Conservation (phyloP, 495 filamentous ascomycete genomes). For the Xylaria cubensis region DNA sequence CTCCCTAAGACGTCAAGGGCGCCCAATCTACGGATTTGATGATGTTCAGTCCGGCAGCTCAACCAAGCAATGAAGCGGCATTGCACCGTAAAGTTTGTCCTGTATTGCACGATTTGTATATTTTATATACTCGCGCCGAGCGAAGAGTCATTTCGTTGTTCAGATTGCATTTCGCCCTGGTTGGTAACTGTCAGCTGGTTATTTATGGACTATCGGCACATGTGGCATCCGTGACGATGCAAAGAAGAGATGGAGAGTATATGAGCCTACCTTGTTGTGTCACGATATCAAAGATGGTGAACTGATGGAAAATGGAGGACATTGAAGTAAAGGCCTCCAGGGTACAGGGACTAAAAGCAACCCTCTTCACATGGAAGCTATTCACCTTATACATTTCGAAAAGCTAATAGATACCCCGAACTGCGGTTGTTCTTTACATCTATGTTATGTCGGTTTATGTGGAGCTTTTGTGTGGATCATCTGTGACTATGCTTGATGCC, state of each 20-base stretch:
- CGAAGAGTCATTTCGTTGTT: background rate
- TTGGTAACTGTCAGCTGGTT: background rate
- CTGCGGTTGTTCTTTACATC: background rate
- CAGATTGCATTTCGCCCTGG: background rate
- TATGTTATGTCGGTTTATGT: background rate
- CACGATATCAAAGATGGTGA: background rate
- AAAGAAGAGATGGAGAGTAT: background rate
- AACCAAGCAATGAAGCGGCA: background rate
- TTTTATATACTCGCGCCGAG: background rate
- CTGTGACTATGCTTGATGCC: background rate
- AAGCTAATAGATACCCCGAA: constrained; percentile 2
- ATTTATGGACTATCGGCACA: background rate
- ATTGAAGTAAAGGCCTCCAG: background rate
- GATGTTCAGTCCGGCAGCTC: constrained; percentile 22
- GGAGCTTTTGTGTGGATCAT: background rate
- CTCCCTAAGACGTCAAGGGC: constrained; percentile 56
- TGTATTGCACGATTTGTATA: background rate
- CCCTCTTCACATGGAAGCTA: background rate
- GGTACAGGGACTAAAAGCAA: background rate
- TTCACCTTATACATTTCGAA: background rate
- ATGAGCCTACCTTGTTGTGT: background rate
- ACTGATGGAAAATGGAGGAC: background rate
- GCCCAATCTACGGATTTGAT: constrained; percentile 61
- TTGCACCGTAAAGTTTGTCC: background rate
- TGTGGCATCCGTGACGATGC: background rate